Base-by-base conservation (phyloP, 768 basidiomycete genomes). In the Rickenella mellea region DNA sequence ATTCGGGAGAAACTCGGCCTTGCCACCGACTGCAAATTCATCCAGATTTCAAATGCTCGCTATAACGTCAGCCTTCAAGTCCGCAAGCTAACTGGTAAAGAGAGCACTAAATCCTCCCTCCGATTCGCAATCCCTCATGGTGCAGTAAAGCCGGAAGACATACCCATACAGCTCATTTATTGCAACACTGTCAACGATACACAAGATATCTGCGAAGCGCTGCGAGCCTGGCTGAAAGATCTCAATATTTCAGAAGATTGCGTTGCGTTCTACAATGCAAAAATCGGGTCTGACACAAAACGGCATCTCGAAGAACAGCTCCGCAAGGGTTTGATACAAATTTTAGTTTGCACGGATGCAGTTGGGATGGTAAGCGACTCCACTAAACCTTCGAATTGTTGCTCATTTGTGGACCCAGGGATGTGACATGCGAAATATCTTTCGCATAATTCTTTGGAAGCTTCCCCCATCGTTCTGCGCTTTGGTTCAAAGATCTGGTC, bases 21-120 rank as follows among this genome's bases (percentile, higher is more conserved):
- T 2, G 1, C 39, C 2, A 43, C 38, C 6, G 43, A 51, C 29
- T 38, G 28, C 1, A 30, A 41, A 10, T 33, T 41, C 2, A 28
- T 57, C 17, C 14, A n/a, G 0, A 22, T 55, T 0, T 41, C 51
- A 1, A 57, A 57, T 47, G 51, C 25, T 1, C 48, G 55, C 1
- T 57, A 55, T 3, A 60, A 60, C 48, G 41, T 61, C 41, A 55
- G 56, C 5, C 48, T 61, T 2, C 58, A 56, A 4, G 40, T 45
- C 11, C 49, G 52, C 17, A 32, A 27, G 21, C 53, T 57, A 19
- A 37, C 10, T 9, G 10, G 11, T 37, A 19, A 37, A 9, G 20
- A 37, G 11, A 11, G 20, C 10, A 10, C 20, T 46, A 55, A 49
- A 22, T 54, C 49, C 4, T 52, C 56, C 41, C 44, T 59, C 6